Percentiles rank a stretch among this genome's conserved stretches.
Evolutionary conservation across 202 grass and related monocot genomes (phyloP).

Genomic region (Panicum hallii): DNA sequence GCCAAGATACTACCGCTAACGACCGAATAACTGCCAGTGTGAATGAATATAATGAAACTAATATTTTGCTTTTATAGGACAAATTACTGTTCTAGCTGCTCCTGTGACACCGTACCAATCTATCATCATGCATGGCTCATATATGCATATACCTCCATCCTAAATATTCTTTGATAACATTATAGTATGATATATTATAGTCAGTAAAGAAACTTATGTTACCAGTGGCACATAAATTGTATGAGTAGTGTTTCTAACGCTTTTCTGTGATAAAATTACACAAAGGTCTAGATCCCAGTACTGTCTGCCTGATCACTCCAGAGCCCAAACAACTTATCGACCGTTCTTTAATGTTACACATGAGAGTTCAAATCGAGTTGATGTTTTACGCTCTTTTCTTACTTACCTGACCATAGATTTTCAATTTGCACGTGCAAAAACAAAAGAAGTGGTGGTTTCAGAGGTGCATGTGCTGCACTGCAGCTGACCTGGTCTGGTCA

Average conservation of each 20-base stretch:
- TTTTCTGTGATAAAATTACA: not conserved
- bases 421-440: slow-evolving; percentile 32
- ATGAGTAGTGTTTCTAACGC: not conserved
- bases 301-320: not conserved
- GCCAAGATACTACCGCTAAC: slow-evolving; percentile 19
- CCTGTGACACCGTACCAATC: not conserved
- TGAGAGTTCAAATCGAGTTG: not conserved
- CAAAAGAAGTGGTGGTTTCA: not conserved
- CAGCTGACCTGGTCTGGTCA: slow-evolving; percentile 42
- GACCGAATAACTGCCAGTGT: not conserved
- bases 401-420: not conserved
- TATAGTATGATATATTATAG: not conserved
- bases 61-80: not conserved
- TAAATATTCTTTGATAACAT: not conserved
- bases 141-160: not conserved
- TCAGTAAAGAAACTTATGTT: not conserved
- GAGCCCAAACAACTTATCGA: not conserved
- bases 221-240: not conserved
- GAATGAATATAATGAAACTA: not conserved
- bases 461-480: slow-evolving; percentile 31
- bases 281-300: not conserved
- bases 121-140: not conserved
- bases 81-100: not conserved
- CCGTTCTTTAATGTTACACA: not conserved
- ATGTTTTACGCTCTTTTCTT: not conserved